These are phyloP conservation scores for Pelagomonas calceolata DNA, from an alignment of 108 stramenopile genomes.

Conservation along the genomic window DNA sequence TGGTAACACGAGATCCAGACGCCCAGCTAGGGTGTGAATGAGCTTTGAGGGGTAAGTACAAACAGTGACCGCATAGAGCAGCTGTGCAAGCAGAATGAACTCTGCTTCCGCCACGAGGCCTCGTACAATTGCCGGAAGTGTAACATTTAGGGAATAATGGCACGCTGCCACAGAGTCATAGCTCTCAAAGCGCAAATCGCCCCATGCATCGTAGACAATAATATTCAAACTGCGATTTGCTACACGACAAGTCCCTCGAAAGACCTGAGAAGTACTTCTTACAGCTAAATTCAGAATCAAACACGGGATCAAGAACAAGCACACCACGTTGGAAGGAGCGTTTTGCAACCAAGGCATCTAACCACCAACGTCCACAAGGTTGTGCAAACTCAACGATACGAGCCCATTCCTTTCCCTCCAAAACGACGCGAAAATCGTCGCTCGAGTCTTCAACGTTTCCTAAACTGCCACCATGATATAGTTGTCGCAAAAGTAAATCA, in stretches of 20 bases:
- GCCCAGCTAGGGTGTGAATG: not conserved
- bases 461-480: too few relatives aligned
- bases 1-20: not conserved
- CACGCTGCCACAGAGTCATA: not conserved
- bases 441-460: too few relatives aligned
- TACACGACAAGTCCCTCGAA: not conserved
- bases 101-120: not conserved
- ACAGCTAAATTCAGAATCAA: too few relatives aligned
- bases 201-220: not conserved
- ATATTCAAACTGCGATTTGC: not conserved
- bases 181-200: not conserved
- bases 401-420: too few relatives aligned
- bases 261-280: too few relatives aligned
- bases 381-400: too few relatives aligned
- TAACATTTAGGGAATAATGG: not conserved
- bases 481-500: too few relatives aligned
- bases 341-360: too few relatives aligned
- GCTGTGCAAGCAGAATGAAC: not conserved
- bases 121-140: not conserved
- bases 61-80: not conserved
- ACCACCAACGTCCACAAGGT: too few relatives aligned
- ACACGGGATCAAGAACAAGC: too few relatives aligned
- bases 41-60: not conserved
- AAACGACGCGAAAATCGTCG: too few relatives aligned
- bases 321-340: too few relatives aligned